Conservation (phyloP, 1,284 basidiomycete genomes). For the Sporisorium scitamineum region DNA sequence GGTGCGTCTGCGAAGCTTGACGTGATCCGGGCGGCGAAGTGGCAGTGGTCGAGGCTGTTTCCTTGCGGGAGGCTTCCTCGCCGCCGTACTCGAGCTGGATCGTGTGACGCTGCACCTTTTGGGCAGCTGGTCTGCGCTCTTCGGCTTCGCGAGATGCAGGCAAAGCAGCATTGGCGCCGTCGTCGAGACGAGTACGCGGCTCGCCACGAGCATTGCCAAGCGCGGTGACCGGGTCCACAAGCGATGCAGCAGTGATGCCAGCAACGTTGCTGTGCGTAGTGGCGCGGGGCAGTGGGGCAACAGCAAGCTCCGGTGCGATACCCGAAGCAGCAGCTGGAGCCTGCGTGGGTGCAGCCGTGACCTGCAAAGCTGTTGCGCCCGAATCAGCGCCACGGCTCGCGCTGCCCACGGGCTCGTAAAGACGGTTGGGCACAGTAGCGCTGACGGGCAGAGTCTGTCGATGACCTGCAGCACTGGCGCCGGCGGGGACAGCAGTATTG, state of each 20-base stretch:
- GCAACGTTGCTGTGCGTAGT: conserved; percentile 23
- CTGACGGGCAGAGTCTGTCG: conserved; percentile 49
- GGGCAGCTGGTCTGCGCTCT: conserved; percentile 39
- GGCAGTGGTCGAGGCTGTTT: conserved; percentile 15
- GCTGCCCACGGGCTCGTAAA: conserved; percentile 42
- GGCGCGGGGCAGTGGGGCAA: conserved; percentile 16
- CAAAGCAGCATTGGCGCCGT: conserved; percentile 1
- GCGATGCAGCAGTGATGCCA: conserved; percentile 6
- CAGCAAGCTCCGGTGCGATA: background rate
- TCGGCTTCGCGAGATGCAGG: conserved; percentile 18
- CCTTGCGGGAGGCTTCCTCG: conserved; percentile 40
- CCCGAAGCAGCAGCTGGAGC: conserved; percentile 11
- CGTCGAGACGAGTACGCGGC: conserved; percentile 52
- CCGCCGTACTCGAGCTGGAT: conserved; percentile 64
- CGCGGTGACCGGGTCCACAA: conserved; percentile 39
- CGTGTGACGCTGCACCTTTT: conserved; percentile 64
- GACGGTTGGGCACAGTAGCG: conserved; percentile 46
- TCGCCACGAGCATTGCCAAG: conserved; percentile 54
- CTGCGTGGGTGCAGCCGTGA: background rate
- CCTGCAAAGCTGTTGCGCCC: conserved; percentile 1
- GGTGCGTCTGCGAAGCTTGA: conserved; percentile 28
- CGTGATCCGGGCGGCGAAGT: conserved; percentile 29
- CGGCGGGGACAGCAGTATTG: conserved; percentile 36
- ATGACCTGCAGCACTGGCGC: conserved; percentile 18
- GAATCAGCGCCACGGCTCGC: conserved; percentile 19